Conservation (phyloP, 2,329 filamentous ascomycete genomes). For the Penicillium brevicompactum region DNA sequence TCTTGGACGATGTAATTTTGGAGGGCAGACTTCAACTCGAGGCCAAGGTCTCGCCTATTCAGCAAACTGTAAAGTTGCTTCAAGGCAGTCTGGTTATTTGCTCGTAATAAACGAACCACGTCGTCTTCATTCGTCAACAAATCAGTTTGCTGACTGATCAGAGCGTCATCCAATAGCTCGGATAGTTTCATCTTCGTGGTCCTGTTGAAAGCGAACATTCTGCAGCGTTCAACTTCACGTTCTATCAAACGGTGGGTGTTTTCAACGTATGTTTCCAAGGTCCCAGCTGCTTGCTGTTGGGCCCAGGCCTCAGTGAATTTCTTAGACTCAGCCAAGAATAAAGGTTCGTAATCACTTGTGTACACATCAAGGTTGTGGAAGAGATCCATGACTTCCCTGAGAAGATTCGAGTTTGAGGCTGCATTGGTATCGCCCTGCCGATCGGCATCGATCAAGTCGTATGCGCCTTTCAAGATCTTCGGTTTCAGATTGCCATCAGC, state of each 20-base stretch:
- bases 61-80: conserved; percentile 78
- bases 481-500: conserved; percentile 54
- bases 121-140: conserved; percentile 68
- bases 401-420: conserved; percentile 64
- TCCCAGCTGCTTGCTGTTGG: conserved; percentile 62
- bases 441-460: conserved; percentile 73
- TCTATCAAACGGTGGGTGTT: conserved; percentile 70
- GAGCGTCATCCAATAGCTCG: conserved; percentile 68
- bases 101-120: conserved; percentile 72
- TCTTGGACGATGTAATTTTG: conserved; percentile 74
- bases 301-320: conserved; percentile 72
- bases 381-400: conserved; percentile 77
- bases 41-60: conserved; percentile 69
- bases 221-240: conserved; percentile 74
- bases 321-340: conserved; percentile 68
- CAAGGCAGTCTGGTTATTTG: conserved; percentile 69
- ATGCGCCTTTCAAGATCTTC: conserved; percentile 69
- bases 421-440: conserved; percentile 56
- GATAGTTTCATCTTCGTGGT: conserved; percentile 79
- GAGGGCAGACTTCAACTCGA: conserved; percentile 72
- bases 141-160: conserved; percentile 69
- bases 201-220: conserved; percentile 77
- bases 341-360: conserved; percentile 74
- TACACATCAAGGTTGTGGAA: conserved; percentile 85
- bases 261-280: conserved; percentile 74